Conservation (phyloP, 768 basidiomycete genomes). For the Symmetrospora coprosmae region DNA sequence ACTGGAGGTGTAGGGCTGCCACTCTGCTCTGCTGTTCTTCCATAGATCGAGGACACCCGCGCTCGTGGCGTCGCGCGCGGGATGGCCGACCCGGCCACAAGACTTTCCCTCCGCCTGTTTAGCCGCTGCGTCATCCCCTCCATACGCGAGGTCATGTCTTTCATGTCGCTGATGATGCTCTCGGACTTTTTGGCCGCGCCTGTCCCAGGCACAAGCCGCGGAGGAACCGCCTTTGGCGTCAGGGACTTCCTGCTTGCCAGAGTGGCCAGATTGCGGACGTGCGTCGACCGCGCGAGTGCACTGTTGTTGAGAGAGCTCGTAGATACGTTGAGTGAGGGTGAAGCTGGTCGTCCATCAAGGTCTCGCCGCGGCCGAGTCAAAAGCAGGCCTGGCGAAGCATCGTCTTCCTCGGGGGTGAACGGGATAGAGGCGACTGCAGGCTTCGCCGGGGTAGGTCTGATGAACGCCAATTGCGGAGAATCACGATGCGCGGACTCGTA, state of each 20-base stretch:
- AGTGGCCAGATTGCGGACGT: neutral
- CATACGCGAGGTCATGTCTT: conserved; percentile 12
- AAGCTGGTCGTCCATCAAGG: neutral
- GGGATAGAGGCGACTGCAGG: neutral
- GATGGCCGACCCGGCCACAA: conserved; percentile 16
- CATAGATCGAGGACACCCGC: too few relatives aligned
- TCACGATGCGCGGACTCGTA: neutral
- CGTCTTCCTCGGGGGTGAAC: neutral
- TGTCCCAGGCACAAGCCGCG: too few relatives aligned
- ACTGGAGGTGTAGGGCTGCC: too few relatives aligned
- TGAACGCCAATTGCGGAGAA: neutral
- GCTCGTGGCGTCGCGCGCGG: neutral
- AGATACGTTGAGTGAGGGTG: neutral
- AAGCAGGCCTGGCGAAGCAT: neutral
- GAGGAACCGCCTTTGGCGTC: neutral
- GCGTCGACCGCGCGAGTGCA: neutral
- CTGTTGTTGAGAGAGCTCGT: neutral
- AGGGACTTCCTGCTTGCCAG: neutral
- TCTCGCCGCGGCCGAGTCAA: neutral
- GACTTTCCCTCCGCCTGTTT: conserved; percentile 1
- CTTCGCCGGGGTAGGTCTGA: neutral
- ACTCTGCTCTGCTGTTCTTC: too few relatives aligned
- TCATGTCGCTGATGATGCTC: conserved; percentile 7
- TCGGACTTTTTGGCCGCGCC: conserved; percentile 4
- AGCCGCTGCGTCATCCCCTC: neutral